A percentile compares a stretch with the other conserved stretches of the same genome.
These are phyloP conservation scores for Trypanosoma avium DNA, from an alignment of 208 protist genomes.

Conservation along the genomic window DNA sequence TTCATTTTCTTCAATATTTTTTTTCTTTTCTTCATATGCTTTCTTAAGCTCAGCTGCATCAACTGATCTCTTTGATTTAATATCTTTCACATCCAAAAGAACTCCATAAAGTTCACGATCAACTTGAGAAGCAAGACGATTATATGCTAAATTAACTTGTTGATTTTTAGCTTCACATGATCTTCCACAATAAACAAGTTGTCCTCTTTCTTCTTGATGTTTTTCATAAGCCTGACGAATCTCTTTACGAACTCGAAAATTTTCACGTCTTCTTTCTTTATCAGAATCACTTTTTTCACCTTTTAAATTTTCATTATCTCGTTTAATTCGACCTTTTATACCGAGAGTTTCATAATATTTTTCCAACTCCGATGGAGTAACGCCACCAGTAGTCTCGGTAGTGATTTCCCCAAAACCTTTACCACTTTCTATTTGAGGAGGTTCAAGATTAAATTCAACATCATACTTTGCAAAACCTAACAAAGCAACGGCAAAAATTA, in stretches of 20 bases:
- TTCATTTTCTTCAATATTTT: conserved; percentile 54
- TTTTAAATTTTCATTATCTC: conserved; percentile 2
- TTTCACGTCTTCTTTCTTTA: conserved; percentile 71
- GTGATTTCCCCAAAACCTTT: conserved; percentile 64
- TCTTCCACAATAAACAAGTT: conserved; percentile 80
- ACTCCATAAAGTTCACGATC: conserved; percentile 85
- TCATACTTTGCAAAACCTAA: conserved; percentile 77
- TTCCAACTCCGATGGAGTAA: conserved; percentile 49
- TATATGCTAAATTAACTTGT: conserved; percentile 80
- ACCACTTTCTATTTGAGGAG: conserved; percentile 78
- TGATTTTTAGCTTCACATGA: conserved; percentile 73
- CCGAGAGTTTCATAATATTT: conserved; percentile 74
- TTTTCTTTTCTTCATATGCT: conserved; percentile 77
- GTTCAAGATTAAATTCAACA: conserved; percentile 82
- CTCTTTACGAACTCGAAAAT: conserved; percentile 75
- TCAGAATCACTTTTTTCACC: conserved; percentile 28
- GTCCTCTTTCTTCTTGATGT: conserved; percentile 67
- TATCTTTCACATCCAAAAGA: conserved; percentile 77
- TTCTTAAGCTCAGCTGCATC: conserved; percentile 55
- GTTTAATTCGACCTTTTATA: conserved; percentile 51
- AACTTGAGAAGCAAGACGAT: conserved; percentile 75
- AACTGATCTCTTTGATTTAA: conserved; percentile 54
- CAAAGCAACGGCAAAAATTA: conserved; percentile 48
- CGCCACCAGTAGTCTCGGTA: conserved; percentile 11
- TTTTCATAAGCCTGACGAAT: conserved; percentile 61